Evolutionary conservation across 2,329 filamentous ascomycete genomes (phyloP).

Genomic region (Tolypocladium album): DNA sequence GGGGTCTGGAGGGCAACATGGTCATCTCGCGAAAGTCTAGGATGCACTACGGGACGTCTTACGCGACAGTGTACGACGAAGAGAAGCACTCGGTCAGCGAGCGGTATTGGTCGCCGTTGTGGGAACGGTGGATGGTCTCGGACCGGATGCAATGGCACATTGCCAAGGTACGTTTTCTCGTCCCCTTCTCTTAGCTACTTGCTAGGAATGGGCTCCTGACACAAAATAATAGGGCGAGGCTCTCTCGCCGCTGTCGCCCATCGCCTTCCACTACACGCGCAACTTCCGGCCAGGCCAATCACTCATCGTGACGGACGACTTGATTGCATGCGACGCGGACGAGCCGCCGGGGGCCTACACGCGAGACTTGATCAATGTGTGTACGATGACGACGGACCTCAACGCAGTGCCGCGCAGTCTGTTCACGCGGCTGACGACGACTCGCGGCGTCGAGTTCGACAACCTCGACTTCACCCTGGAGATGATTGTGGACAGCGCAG

Average conservation of each 20-base stretch:
- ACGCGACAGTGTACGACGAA: slow-evolving; percentile 72
- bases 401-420: slow-evolving; percentile 62
- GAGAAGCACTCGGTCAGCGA: slow-evolving; percentile 62
- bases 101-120: slow-evolving; percentile 68
- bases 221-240: slow-evolving; percentile 50
- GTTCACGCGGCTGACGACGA: slow-evolving; percentile 68
- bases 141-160: slow-evolving; percentile 84
- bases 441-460: slow-evolving; percentile 69
- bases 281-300: slow-evolving; percentile 74
- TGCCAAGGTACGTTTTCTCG: slow-evolving; percentile 46
- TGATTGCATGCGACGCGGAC: slow-evolving; percentile 66
- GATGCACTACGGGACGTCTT: slow-evolving; percentile 72
- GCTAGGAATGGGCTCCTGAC: not conserved
- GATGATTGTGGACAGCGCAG: slow-evolving; percentile 72
- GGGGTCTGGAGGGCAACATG: slow-evolving; percentile 69
- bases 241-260: slow-evolving; percentile 61
- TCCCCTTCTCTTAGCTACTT: not conserved
- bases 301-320: slow-evolving; percentile 66
- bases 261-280: slow-evolving; percentile 76
- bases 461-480: slow-evolving; percentile 74
- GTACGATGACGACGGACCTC: slow-evolving; percentile 70
- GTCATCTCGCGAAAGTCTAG: slow-evolving; percentile 64
- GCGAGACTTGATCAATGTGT: slow-evolving; percentile 58
- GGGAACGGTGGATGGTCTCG: slow-evolving; percentile 75
- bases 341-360: slow-evolving; percentile 50